A percentile compares a stretch with the other conserved stretches of the same genome.
These are phyloP conservation scores for Scytalidium sp. DNA, from an alignment of 2,329 filamentous ascomycete genomes.

Conservation along the genomic window DNA sequence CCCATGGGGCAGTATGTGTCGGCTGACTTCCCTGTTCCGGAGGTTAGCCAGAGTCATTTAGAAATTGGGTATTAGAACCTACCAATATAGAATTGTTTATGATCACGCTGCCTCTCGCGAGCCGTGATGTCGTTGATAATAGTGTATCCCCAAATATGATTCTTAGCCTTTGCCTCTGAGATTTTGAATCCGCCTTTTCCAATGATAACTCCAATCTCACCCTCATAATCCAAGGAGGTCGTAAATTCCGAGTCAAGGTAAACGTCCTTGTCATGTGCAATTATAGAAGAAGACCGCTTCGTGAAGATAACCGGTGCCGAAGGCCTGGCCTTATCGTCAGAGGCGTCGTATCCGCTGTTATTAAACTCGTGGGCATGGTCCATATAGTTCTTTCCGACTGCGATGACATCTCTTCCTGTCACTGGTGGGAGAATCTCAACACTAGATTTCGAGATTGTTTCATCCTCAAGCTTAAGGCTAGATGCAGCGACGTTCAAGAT, in stretches of 20 bases:
- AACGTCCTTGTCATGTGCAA: slow-evolving; percentile 34
- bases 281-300: slow-evolving; percentile 42
- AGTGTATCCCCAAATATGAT: slow-evolving; percentile 35
- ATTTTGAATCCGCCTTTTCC: slow-evolving; percentile 45
- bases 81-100: slow-evolving; percentile 60
- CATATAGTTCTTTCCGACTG: slow-evolving; percentile 55
- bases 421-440: slow-evolving; percentile 45
- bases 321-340: slow-evolving; percentile 49
- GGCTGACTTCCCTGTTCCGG: slow-evolving; percentile 51
- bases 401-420: slow-evolving; percentile 47
- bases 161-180: slow-evolving; percentile 16
- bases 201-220: slow-evolving; percentile 50
- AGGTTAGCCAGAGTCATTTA: too few species aligned
- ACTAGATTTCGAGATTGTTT: slow-evolving; percentile 28
- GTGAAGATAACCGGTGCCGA: slow-evolving; percentile 55
- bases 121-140: slow-evolving; percentile 57
- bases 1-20: slow-evolving; percentile 57
- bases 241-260: slow-evolving; percentile 44
- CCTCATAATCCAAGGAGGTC: slow-evolving; percentile 49
- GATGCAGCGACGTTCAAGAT: slow-evolving; percentile 44
- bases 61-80: too few species aligned
- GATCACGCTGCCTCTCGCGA: slow-evolving; percentile 52
- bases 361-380: slow-evolving; percentile 58
- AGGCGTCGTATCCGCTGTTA: slow-evolving; percentile 49
- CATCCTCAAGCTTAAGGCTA: slow-evolving; percentile 33